Base-by-base conservation (phyloP, 352 stramenopile species). In the Pythium aristosporum region DNA sequence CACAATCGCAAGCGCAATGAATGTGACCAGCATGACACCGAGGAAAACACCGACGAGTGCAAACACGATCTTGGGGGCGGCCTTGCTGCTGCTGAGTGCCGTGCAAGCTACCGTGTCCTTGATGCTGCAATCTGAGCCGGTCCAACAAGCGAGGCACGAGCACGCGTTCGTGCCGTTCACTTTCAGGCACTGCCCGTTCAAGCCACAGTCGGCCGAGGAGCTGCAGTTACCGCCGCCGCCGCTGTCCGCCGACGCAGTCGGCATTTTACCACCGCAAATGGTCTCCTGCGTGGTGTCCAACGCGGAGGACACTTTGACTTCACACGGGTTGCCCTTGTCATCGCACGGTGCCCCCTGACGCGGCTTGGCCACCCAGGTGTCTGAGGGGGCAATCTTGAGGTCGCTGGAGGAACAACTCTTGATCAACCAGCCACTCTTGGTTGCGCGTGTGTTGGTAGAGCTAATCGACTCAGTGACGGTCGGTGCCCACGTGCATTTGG, bases 271-370 rank as follows among this genome's bases (percentile, higher is more conserved):
- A 34, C 87, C 87, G 49, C 87, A 95, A 69, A 95, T 85, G 8
- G 83, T 74, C 58, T 91, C 80, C 56, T 95, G 80, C 0, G 85
- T 91, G 11, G 84, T 95, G 18, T 76, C 77, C 28, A 91, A 34
- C 7, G 68, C 47, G n/a, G 57, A 61, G 2, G 73, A 72, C 13
- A 95, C 41, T 0, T 59, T 52, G 16, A 96, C 87, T 62, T 94
- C 83, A 63, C 87, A 96, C 28, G 69, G 77, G 8, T 64, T 71
- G 46, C 87, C 87, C 43, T 74, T 62, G 53, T 88, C 68, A 25
- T 79, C 80, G 66, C 87, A 96, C 23, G 88, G 65, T 25, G 82
- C 77, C n/a, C 83, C 85, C 73, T 94, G 80, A 60, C 87, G 80
- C 39, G 75, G 87, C 41, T 83, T 81, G 30, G 79, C 84, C 21